A percentile compares a stretch with the other conserved stretches of the same genome.
Conservation (phyloP, 2,329 filamentous ascomycete species). For the Exophiala xenobiotica region DNA sequence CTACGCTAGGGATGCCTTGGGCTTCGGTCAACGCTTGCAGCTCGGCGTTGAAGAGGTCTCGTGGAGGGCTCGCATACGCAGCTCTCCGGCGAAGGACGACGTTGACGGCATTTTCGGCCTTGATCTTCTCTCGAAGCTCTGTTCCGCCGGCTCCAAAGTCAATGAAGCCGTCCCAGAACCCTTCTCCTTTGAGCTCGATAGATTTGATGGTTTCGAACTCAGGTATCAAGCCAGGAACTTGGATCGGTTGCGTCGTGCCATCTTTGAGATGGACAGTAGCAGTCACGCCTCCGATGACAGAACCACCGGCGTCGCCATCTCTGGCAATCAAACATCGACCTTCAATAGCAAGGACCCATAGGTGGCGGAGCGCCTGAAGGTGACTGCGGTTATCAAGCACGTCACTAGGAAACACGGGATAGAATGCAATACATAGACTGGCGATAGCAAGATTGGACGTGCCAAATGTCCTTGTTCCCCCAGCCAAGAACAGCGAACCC, state of each 20-base stretch:
- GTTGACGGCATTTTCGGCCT: slow-evolving; percentile 55
- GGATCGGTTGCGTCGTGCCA: slow-evolving; percentile 38
- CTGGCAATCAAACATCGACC: slow-evolving; percentile 83
- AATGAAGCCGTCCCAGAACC: slow-evolving; percentile 79
- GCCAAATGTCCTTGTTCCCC: slow-evolving; percentile 87
- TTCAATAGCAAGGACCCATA: slow-evolving; percentile 94
- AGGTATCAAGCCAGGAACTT: slow-evolving; percentile 58
- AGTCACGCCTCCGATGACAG: slow-evolving; percentile 69
- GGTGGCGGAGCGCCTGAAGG: slow-evolving; percentile 91
- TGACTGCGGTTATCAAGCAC: slow-evolving; percentile 94
- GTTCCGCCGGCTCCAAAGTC: slow-evolving; percentile 57
- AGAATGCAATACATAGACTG: slow-evolving; percentile 84
- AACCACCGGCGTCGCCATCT: slow-evolving; percentile 79
- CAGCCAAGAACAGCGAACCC: slow-evolving; percentile 85
- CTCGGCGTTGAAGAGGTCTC: slow-evolving; percentile 65
- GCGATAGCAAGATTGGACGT: slow-evolving; percentile 85
- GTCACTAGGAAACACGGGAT: slow-evolving; percentile 83
- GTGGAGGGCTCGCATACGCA: slow-evolving; percentile 59
- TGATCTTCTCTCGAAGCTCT: slow-evolving; percentile 63
- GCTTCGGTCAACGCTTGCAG: slow-evolving; percentile 69
- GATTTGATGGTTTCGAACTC: slow-evolving; percentile 41
- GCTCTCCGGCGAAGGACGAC: slow-evolving; percentile 72
- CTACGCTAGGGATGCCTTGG: slow-evolving; percentile 41
- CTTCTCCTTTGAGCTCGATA: slow-evolving; percentile 46
- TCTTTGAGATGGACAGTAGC: slow-evolving; percentile 58